Base-by-base conservation (phyloP, 192 early-diverging fungal species). In the Mortierella alpina region DNA sequence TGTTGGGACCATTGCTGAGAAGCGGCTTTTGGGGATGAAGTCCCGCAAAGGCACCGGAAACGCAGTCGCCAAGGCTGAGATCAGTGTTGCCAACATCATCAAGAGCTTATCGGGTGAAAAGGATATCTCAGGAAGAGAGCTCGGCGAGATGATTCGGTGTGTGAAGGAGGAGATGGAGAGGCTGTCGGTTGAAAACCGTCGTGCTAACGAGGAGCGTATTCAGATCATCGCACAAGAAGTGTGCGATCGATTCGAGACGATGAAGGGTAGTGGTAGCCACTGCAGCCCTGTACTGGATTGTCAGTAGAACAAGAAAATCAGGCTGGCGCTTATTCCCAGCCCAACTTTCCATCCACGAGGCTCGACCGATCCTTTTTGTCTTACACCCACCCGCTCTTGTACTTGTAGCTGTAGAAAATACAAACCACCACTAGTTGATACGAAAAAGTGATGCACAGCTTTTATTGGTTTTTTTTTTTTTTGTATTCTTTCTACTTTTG, bases 101-200 rank as follows among this genome's bases (percentile, higher is more conserved):
- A 71, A 71, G 52, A 67, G 41, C 11, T 13, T 56, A 4, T 45
- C 55, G 7, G 58, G 65, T 8, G 63, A 71, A 10, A 71, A 61
- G 55, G 17, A 20, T 15, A 66, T 67, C 40, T 49, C 69, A 9
- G 68, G 69, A 17, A 59, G 46, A 31, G 58, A 63, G 23, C 40
- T 80, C 22, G 69, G 65, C 0, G 59, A 63, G 22, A 60, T 80
- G 69, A 56, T 72, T 6, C 44, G 42, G 22, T 22, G 8, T 14
- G 70, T 72, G 40, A 70, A 72, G 65, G 70, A 57, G n/a, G 69
- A 80, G 46, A 80, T 80, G 76, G 76, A 72, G 5, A 46, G 53
- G 6, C 22, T 71, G 22, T 60, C 51, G 17, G 65, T 80, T 4
- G 76, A 80, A 44, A 72, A 80, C 54, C 31, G 57, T 18, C 2